Evolutionary conservation across 345 rosid genomes (phyloP).

Genomic region (Arabis hirsuta): DNA sequence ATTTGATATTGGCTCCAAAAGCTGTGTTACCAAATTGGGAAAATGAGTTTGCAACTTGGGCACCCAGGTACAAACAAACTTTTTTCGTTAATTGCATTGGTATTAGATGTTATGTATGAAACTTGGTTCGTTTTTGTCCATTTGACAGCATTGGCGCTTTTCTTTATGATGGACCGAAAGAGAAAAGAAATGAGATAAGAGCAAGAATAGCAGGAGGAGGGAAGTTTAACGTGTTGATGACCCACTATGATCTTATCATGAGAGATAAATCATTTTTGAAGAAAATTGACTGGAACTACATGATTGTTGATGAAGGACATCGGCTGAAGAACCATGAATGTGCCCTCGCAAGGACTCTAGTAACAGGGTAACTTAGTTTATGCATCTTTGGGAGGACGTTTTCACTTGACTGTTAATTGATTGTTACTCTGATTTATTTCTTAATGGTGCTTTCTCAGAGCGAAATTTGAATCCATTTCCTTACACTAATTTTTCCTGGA

Average conservation of each 20-base stretch:
- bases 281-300: constrained; percentile 87
- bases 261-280: constrained; percentile 93
- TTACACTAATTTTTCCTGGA: constrained; percentile 39
- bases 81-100: neutral
- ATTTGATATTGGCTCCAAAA: constrained; percentile 97
- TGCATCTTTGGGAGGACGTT: too few species aligned
- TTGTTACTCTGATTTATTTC: constrained; percentile 5
- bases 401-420: neutral
- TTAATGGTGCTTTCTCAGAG: constrained; percentile 26
- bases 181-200: constrained; percentile 90
- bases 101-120: neutral
- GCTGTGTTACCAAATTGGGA: constrained; percentile 99
- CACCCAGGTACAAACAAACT: constrained; percentile 58
- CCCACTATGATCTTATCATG: constrained; percentile 98
- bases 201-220: constrained; percentile 69
- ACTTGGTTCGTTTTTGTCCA: constrained; percentile 16
- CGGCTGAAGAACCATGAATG: constrained; percentile 95
- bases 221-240: constrained; percentile 78
- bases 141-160: constrained; percentile 76
- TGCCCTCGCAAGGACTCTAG: constrained; percentile 86
- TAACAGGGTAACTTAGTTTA: constrained; percentile 57
- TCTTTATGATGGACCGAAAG: constrained; percentile 96
- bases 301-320: constrained; percentile 99
- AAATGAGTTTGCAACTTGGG: constrained; percentile 93
- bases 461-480: constrained; percentile 25